phyloP scores from a whole-genome alignment of 352 stramenopile species.

The Globisporangium spiculum region DNA sequence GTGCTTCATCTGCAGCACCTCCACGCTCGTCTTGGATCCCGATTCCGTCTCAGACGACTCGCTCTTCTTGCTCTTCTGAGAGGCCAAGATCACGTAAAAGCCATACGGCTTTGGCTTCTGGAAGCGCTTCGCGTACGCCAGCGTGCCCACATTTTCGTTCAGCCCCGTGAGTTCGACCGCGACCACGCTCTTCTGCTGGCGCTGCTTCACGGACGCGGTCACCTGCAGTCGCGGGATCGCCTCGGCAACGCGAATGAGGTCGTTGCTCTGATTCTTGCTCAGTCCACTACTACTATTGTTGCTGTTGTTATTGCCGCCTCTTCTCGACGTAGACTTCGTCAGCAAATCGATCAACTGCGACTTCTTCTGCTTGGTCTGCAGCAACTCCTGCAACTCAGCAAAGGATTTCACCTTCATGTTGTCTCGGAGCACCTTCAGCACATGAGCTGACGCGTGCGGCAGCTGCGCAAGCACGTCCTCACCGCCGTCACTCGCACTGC shows the following conservation, averaged over 20 bases:
- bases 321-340: slow-evolving; percentile 21
- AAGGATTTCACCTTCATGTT: slow-evolving; percentile 31
- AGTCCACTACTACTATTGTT: slow-evolving; percentile 9
- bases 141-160: slow-evolving; percentile 26
- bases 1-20: slow-evolving; percentile 62
- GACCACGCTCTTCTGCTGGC: slow-evolving; percentile 24
- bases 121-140: slow-evolving; percentile 42
- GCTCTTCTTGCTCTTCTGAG: slow-evolving; percentile 5
- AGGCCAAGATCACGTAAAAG: slow-evolving; percentile 64
- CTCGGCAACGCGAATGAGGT: slow-evolving; percentile 43
- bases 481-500: neutral
- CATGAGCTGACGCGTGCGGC: slow-evolving; percentile 32
- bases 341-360: slow-evolving; percentile 32
- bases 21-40: slow-evolving; percentile 3
- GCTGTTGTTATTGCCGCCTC: slow-evolving; percentile 12
- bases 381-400: slow-evolving; percentile 30
- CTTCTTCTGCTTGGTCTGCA: slow-evolving; percentile 32
- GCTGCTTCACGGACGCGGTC: slow-evolving; percentile 20
- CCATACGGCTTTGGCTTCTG: slow-evolving; percentile 69
- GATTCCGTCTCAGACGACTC: neutral
- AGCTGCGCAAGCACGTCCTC: slow-evolving; percentile 40
- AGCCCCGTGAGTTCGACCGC: slow-evolving; percentile 37
- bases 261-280: slow-evolving; percentile 37
- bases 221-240: slow-evolving; percentile 42
- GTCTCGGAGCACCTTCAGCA: slow-evolving; percentile 28